A percentile compares a stretch with the other conserved stretches of the same genome.
These are phyloP conservation scores for Hansenula anomala DNA, from an alignment of 1,139 yeast genomes.

Conservation along the genomic window DNA sequence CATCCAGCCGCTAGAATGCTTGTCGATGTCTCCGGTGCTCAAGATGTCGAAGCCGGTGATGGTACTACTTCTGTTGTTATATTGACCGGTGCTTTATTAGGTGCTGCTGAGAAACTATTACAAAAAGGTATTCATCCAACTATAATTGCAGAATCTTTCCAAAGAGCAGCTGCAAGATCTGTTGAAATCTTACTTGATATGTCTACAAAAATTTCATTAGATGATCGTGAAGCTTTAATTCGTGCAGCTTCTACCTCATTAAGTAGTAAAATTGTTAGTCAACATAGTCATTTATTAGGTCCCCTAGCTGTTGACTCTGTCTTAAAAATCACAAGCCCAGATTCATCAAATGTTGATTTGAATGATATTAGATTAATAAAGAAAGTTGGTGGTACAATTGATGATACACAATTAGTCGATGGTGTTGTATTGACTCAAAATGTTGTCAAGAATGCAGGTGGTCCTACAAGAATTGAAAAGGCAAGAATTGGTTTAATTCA, in stretches of 20 bases:
- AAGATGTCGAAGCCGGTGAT: slow-evolving; percentile 98
- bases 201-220: slow-evolving; percentile 71
- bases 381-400: slow-evolving; percentile 96
- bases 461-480: slow-evolving; percentile 93
- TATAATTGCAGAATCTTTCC: slow-evolving; percentile 90
- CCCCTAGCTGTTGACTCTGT: slow-evolving; percentile 96
- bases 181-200: slow-evolving; percentile 79
- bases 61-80: slow-evolving; percentile 98
- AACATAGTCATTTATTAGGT: slow-evolving; percentile 76
- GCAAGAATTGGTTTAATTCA: slow-evolving; percentile 90
- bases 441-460: slow-evolving; percentile 87
- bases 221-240: slow-evolving; percentile 75
- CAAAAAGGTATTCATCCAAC: slow-evolving; percentile 95
- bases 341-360: slow-evolving; percentile 71
- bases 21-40: slow-evolving; percentile 96
- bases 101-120: slow-evolving; percentile 89
- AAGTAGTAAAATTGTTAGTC: slow-evolving; percentile 93
- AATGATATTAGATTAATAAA: slow-evolving; percentile 85
- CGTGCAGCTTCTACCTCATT: slow-evolving; percentile 94
- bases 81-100: slow-evolving; percentile 86
- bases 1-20: slow-evolving; percentile 99
- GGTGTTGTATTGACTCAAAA: slow-evolving; percentile 93
- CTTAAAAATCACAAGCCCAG: slow-evolving; percentile 61
- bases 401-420: slow-evolving; percentile 87
- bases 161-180: slow-evolving; percentile 86